Percentiles rank a stretch among this genome's conserved stretches.
Conservation (phyloP, 352 stramenopile genomes). For the Phytophthora macrochlamydospora region DNA sequence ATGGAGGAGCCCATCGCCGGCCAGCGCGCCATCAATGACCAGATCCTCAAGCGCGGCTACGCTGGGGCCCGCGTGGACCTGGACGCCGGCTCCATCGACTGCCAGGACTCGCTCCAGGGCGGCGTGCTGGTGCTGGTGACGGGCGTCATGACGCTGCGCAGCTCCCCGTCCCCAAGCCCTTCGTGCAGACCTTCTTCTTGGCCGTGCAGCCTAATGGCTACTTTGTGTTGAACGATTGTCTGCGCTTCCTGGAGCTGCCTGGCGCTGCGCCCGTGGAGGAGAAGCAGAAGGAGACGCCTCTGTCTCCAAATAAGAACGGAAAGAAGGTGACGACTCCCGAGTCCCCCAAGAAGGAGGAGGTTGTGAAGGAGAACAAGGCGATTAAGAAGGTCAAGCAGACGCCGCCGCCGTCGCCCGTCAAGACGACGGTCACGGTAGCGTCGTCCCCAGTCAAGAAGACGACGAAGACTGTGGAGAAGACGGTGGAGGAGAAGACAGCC, state of each 20-base stretch:
- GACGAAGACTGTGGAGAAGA: not conserved
- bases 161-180: slow-evolving; percentile 63
- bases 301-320: slow-evolving; percentile 29
- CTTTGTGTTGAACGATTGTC: slow-evolving; percentile 89
- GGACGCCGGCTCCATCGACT: slow-evolving; percentile 86
- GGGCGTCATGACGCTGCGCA: slow-evolving; percentile 82
- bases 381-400: slow-evolving; percentile 23
- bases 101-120: slow-evolving; percentile 69
- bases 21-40: slow-evolving; percentile 83
- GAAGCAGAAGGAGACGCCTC: slow-evolving; percentile 20
- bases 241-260: slow-evolving; percentile 83
- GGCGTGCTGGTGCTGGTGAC: slow-evolving; percentile 88
- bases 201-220: slow-evolving; percentile 88
- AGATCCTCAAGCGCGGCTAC: slow-evolving; percentile 83
- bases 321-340: slow-evolving; percentile 24
- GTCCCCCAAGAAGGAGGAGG: slow-evolving; percentile 15
- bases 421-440: slow-evolving; percentile 9
- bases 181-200: slow-evolving; percentile 90
- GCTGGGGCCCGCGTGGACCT: slow-evolving; percentile 78
- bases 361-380: slow-evolving; percentile 6
- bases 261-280: slow-evolving; percentile 12
- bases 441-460: slow-evolving; percentile 11
- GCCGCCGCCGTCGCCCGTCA: slow-evolving; percentile 3
- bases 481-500: not conserved
- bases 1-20: slow-evolving; percentile 83